phyloP scores from a whole-genome alignment of 2,329 filamentous ascomycete genomes.

The Colletotrichum sansevieriae region DNA sequence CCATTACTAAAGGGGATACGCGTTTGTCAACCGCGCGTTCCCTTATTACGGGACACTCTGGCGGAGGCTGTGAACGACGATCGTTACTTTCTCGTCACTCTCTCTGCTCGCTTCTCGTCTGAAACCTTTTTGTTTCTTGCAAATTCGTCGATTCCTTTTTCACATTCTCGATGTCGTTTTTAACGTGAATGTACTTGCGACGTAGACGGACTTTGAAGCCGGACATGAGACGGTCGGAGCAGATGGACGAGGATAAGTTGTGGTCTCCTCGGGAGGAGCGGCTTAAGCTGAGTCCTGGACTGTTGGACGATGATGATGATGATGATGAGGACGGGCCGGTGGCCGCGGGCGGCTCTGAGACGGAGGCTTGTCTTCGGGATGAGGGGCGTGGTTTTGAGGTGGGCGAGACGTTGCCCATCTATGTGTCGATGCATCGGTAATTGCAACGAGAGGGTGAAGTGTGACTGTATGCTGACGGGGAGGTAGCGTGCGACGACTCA shows the following conservation, averaged over 20 bases:
- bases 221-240: constrained; percentile 29
- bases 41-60: background rate
- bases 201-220: constrained; percentile 29
- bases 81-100: background rate
- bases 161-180: too few relatives aligned
- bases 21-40: background rate
- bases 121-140: background rate
- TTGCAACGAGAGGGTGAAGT: background rate
- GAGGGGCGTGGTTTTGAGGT: constrained; percentile 2
- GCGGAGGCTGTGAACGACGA: constrained; percentile 17
- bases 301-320: background rate
- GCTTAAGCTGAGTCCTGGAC: background rate
- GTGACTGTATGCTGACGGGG: constrained; percentile 4
- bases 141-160: too few relatives aligned
- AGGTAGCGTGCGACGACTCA: constrained; percentile 35
- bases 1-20: constrained; percentile 33
- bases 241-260: constrained; percentile 34
- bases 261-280: constrained; percentile 29
- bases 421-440: constrained; percentile 41
- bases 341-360: constrained; percentile 32
- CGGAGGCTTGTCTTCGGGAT: constrained; percentile 36
- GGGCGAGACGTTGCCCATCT: constrained; percentile 19
- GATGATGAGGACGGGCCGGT: constrained; percentile 22
- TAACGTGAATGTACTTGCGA: constrained; percentile 39
- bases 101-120: background rate